Evolutionary conservation across 768 basidiomycete species (phyloP).

Genomic region (Tricholomella constricta): DNA sequence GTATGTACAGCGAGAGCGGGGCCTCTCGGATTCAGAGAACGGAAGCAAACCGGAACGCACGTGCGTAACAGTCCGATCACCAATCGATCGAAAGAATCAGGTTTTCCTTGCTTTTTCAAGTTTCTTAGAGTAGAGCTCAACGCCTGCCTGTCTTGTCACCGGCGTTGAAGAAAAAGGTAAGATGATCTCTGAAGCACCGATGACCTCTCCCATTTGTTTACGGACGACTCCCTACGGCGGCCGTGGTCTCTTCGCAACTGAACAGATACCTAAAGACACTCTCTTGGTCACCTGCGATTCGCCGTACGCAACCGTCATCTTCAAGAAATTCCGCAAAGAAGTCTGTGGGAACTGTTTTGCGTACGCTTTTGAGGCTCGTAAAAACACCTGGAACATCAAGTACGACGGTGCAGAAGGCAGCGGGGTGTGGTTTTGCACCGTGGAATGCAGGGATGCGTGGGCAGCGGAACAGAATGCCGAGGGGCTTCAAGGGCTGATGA

Average conservation of each 20-base stretch:
- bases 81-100: too few relatives aligned
- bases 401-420: conserved; percentile 21
- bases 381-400: conserved; percentile 48
- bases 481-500: conserved; percentile 30
- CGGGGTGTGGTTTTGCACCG: conserved; percentile 61
- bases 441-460: conserved; percentile 49
- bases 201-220: conserved; percentile 13
- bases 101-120: too few relatives aligned
- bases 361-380: conserved; percentile 54
- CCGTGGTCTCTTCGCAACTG: conserved; percentile 52
- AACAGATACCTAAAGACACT: conserved; percentile 42
- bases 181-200: not conserved
- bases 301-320: conserved; percentile 61
- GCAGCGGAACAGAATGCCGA: conserved; percentile 34
- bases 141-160: too few relatives aligned
- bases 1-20: too few relatives aligned
- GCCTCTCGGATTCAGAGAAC: too few relatives aligned
- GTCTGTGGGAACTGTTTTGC: conserved; percentile 68
- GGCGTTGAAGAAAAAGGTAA: too few relatives aligned
- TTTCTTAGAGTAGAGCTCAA: conserved; percentile 4
- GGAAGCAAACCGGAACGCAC: too few relatives aligned
- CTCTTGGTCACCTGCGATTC: conserved; percentile 43
- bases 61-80: too few relatives aligned
- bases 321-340: conserved; percentile 65
- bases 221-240: conserved; percentile 48